These are phyloP conservation scores for Brassica rapa DNA, from an alignment of 345 rosid genomes.

Conservation along the genomic window DNA sequence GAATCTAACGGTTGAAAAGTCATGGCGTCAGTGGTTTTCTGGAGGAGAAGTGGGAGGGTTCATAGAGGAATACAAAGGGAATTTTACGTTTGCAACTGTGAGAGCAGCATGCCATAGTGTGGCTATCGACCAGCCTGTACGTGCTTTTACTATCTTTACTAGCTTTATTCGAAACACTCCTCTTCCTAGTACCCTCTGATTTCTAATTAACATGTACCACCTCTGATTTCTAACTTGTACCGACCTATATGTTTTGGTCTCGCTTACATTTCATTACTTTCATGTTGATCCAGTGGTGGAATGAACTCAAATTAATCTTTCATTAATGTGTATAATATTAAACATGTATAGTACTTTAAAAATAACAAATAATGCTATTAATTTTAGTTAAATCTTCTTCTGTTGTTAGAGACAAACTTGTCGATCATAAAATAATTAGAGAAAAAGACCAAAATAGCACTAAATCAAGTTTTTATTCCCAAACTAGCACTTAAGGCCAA, in stretches of 20 bases:
- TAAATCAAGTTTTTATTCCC: no score
- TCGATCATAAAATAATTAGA: background rate
- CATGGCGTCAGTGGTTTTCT: conserved; percentile 83
- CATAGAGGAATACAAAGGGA: conserved; percentile 12
- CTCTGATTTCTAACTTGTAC: background rate
- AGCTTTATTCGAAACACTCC: conserved; percentile 8
- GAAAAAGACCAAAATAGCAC: no score
- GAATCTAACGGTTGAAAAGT: conserved; percentile 58
- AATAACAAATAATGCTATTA: background rate
- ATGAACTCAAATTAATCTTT: background rate
- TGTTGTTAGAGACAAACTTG: background rate
- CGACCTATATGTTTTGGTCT: background rate
- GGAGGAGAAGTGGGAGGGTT: conserved; percentile 42
- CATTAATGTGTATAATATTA: background rate
- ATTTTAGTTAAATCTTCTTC: background rate
- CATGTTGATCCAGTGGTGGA: background rate
- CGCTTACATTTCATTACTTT: background rate
- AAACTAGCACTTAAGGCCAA: no score
- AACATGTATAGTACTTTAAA: background rate
- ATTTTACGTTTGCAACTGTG: conserved; percentile 24
- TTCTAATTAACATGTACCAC: background rate
- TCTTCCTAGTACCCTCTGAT: conserved; percentile 13
- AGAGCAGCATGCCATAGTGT: conserved; percentile 26
- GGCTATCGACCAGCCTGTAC: conserved; percentile 13
- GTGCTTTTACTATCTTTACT: conserved; percentile 12